These are phyloP conservation scores for Scleroderma bovista DNA, from an alignment of 768 basidiomycete species.

Conservation along the genomic window DNA sequence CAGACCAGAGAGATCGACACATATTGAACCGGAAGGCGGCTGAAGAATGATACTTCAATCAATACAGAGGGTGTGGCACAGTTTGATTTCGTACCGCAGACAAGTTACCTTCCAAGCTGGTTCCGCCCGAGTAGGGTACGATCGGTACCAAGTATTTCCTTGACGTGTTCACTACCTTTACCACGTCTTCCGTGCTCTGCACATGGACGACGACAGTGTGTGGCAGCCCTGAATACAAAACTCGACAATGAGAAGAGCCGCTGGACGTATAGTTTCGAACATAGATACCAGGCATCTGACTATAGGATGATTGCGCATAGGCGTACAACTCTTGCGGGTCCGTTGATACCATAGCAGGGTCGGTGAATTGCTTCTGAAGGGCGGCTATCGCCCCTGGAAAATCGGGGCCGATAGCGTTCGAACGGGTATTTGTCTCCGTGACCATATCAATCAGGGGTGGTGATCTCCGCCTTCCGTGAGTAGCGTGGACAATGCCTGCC, in stretches of 20 bases:
- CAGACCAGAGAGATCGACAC: slow-evolving; percentile 55
- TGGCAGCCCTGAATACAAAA: slow-evolving; percentile 3
- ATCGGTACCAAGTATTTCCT: slow-evolving; percentile 65
- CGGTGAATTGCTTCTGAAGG: slow-evolving; percentile 38
- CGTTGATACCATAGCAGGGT: slow-evolving; percentile 39
- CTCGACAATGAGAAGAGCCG: neutral
- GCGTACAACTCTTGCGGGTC: slow-evolving; percentile 43
- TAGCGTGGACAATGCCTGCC: neutral
- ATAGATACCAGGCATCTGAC: slow-evolving; percentile 46
- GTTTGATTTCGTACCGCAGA: slow-evolving; percentile 46
- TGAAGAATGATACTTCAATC: neutral
- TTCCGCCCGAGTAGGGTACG: slow-evolving; percentile 75
- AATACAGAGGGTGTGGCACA: neutral
- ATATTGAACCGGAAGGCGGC: slow-evolving; percentile 43
- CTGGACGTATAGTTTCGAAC: slow-evolving; percentile 28
- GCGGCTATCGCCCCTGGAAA: slow-evolving; percentile 44
- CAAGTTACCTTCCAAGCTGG: slow-evolving; percentile 79
- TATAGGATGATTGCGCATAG: slow-evolving; percentile 62
- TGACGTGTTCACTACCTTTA: slow-evolving; percentile 67
- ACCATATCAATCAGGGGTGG: neutral
- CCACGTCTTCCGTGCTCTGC: slow-evolving; percentile 69
- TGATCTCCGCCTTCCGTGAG: neutral
- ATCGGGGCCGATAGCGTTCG: slow-evolving; percentile 13
- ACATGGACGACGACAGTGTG: slow-evolving; percentile 46
- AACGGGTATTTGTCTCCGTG: neutral